These are phyloP conservation scores for Tulasnella sp. DNA, from an alignment of 768 basidiomycete genomes.

Conservation along the genomic window DNA sequence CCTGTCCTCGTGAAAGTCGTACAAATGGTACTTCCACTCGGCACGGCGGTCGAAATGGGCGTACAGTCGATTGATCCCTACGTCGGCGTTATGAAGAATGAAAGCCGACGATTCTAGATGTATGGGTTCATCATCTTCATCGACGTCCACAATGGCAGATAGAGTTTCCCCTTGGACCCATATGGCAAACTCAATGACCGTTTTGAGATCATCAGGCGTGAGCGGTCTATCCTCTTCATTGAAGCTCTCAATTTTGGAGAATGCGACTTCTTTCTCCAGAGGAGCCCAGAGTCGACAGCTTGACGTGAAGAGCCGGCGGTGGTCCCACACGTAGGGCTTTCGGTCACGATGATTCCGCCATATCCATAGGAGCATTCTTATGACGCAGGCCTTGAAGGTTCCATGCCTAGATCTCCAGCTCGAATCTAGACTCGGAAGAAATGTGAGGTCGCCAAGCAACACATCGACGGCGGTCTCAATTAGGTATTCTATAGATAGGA, in stretches of 20 bases:
- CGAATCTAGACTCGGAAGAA: too few relatives aligned
- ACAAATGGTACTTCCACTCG: background rate
- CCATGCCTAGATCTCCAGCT: too few relatives aligned
- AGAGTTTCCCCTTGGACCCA: background rate
- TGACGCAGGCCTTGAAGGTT: background rate
- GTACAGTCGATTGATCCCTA: background rate
- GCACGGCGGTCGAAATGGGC: background rate
- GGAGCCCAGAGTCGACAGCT: background rate
- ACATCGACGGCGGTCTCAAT: too few relatives aligned
- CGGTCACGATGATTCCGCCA: background rate
- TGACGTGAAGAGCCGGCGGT: background rate
- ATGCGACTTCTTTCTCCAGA: background rate
- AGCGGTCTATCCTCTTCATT: background rate
- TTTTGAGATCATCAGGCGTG: background rate
- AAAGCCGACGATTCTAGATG: background rate
- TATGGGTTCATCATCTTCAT: too few relatives aligned
- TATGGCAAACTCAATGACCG: background rate
- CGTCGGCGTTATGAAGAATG: background rate
- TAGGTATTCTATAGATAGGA: too few relatives aligned
- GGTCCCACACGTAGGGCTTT: too few relatives aligned
- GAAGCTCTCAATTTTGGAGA: background rate
- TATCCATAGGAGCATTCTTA: background rate
- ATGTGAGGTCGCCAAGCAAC: too few relatives aligned
- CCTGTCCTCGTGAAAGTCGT: background rate
- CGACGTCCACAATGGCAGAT: background rate